Base-by-base conservation (phyloP, 768 basidiomycete species). In the Termitomyces sp. region DNA sequence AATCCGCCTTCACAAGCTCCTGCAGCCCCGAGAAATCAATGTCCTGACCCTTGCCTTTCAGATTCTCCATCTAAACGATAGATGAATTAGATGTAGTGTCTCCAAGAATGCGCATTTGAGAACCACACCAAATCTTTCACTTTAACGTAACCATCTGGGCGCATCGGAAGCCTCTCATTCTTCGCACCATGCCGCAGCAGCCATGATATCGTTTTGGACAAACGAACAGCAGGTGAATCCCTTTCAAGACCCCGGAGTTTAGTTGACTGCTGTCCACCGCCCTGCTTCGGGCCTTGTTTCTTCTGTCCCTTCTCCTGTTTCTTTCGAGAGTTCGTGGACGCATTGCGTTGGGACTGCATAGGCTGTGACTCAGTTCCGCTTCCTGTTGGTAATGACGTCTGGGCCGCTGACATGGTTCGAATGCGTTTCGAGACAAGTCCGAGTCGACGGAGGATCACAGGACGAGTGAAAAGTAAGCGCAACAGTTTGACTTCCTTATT, bases 191-290 rank as follows among this genome's bases (percentile, higher is more conserved):
- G 96, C 4, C 96, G 84, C n/a, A 98, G 83, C 31, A 98, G 77
- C 83, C 90, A 98, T 0, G 94, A 89, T 9, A 98, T 75, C 0
- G 92, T 91, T 73, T 97, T 98, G 14, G 92, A 94, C 14, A 91
- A 67, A 11, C 86, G 81, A 6, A 90, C 83, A 53, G 89, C 86
- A 0, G 84, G 85, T 4, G 84, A 76, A 66, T 96, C 92, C 52
- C 73, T 78, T 0, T 83, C 81, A 20, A 79, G 73, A 15, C 90
- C 90, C 53, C 86, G 81, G 42, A 83, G 76, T 69, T 85, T 90
- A 2, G 71, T 69, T 15, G 71, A 65, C 12, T 42, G 62, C 51
- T 63, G 60, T 38, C 49, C 59, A 50, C 37, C 46, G 31, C 54
- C 54, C 31, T 43, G 54, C 29, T 43, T 55, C 5, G 15, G 29